phyloP scores from a whole-genome alignment of 192 early-diverging fungal genomes.

The Haplosporangium gracile region DNA sequence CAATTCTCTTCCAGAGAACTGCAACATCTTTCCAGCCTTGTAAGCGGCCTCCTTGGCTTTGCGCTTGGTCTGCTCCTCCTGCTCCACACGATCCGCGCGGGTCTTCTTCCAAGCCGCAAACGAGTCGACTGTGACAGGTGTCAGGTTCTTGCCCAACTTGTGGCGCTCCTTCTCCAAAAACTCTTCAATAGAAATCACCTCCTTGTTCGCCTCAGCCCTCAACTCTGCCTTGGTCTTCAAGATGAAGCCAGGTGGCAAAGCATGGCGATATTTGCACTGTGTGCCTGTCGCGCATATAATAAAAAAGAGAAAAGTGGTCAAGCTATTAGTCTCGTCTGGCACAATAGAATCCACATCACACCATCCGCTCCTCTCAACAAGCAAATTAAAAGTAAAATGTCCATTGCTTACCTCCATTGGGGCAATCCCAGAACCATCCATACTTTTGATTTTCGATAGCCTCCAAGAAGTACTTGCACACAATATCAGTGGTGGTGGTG shows the following conservation, averaged over 20 bases:
- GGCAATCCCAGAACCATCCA: conserved; percentile 99
- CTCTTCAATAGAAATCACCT: conserved; percentile 95
- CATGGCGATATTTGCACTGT: conserved; percentile 96
- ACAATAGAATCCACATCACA: background rate
- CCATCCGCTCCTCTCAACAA: background rate
- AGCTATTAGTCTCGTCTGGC: background rate
- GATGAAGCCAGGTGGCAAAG: conserved; percentile 95
- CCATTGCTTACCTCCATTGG: conserved; percentile 82
- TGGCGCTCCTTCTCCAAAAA: conserved; percentile 99
- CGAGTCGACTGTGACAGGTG: conserved; percentile 94
- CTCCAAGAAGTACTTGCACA: conserved; percentile 98
- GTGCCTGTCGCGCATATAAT: conserved; percentile 50
- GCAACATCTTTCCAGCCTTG: conserved; percentile 90
- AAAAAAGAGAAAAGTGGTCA: background rate
- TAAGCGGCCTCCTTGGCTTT: conserved; percentile 87
- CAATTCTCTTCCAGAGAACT: conserved; percentile 97
- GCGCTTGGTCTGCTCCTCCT: conserved; percentile 71
- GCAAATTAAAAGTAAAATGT: background rate
- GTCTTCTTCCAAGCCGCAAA: conserved; percentile 96
- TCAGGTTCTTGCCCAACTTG: conserved; percentile 90
- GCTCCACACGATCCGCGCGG: conserved; percentile 78
- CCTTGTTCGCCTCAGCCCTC: conserved; percentile 75
- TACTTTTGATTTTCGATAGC: conserved; percentile 96
- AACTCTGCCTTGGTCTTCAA: conserved; percentile 94
- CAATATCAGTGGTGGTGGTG: conserved; percentile 93